Base-by-base conservation (phyloP, 2,329 filamentous ascomycete species). In the Metarhizium sp. region DNA sequence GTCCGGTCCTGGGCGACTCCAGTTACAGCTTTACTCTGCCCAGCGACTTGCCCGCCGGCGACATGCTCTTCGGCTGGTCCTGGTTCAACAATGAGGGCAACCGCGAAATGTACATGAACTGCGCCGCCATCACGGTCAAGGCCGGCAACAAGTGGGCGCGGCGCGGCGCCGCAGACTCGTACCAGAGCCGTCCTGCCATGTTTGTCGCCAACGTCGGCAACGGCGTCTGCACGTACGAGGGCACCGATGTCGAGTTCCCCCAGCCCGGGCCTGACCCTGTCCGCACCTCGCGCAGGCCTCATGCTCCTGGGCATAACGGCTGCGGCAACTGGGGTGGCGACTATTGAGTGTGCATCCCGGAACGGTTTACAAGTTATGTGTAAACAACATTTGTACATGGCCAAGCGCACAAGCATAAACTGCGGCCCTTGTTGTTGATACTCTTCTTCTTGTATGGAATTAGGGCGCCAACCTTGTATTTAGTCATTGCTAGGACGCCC, bases 31-130 rank as follows among this genome's bases (percentile, higher is more conserved):
- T 86, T 62, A 77, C 72, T 1, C 69, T 86, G 5, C 83, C 82
- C 0, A 64, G 62, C 2, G 75, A 78, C 55, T 77, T 76, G 0
- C 77, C 78, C 0, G n/a, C 61, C 0, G 73, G 81, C n/a, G 59
- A 61, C 57, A 80, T 78, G 7, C 65, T 86, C 1, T 71, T 87
- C 13, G 78, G 77, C 2, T 87, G 84, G 84, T 80, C 78, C 3
- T 82, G 79, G 80, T 82, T 84, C 67, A 85, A 85, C 67, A 75
- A 77, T 57, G 61, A 82, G 30, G 83, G 84, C 1, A 85, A 85
- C 63, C 74, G 83, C 18, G 84, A 87, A 64, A 84, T 86, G 77
- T 88, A 87, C 71, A 85, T 85, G 80, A 84, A 86, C 67, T 87
- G 84, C 60, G 83, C 82, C 0, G 75, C 77, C 6, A 75, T 86